Evolutionary conservation across 345 rosid genomes (phyloP), one percentile per base, ranked within the genome.

Genomic region (Clausena lansium): DNA sequence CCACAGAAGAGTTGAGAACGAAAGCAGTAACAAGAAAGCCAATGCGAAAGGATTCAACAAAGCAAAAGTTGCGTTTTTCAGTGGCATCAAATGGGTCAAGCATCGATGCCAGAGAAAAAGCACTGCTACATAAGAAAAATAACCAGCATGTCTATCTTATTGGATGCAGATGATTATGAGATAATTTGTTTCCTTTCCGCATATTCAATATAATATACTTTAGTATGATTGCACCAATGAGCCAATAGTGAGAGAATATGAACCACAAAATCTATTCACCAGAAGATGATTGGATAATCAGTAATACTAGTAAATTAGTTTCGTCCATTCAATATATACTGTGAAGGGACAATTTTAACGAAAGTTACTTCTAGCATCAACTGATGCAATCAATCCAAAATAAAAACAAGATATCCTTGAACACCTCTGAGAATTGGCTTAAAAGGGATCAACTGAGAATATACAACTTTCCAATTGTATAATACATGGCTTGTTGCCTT

Each of bases 61-160:
- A 83, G 89, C 81, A 38, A 87, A 84, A 45, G 70, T 77, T 22
- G 89, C 88, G 81, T 32, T 81, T 83, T 47, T 67, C 87, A 81
- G 38, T 75, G 81, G 92, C 81, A 71, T 93, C 80, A 90, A 87
- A 81, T 89, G 98, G 94, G 82, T 89, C 83, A 89, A 89, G 79
- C 83, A 61, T 74, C 86, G 77, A 59, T 88, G 87, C 76, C 85
- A 72, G 50, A 83, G 77, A 77, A 92, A 88, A 64, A 77, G 74
- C 57, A 54, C 88, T 52, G 50, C 75, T 9, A 73, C 67, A 64
- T 52, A 67, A 76, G 33, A 1, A 24, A 1, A 35, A 35, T 22
- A 45, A 32, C 36, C 45, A 30, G 24, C 6, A 35, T 28, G 19
- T 63, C 27, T 22, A 35, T 41, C 38, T 64, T 78, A 13, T 54